phyloP scores from a whole-genome alignment of 75 land plant species.

The Ceratopteris richardii region DNA sequence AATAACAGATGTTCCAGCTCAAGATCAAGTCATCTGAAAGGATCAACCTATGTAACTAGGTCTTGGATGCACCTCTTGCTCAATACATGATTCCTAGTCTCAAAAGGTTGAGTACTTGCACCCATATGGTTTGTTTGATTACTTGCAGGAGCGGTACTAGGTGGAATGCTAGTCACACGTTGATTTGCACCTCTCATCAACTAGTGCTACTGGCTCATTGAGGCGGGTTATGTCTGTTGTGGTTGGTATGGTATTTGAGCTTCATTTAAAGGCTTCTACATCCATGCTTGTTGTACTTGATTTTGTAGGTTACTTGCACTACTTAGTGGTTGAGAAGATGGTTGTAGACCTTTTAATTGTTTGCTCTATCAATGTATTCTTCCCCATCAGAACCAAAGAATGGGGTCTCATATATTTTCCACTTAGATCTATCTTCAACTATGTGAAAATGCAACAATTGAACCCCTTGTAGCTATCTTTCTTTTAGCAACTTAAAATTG shows the following conservation, averaged over 20 bases:
- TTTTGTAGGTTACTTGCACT: background rate
- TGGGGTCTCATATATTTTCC: no score
- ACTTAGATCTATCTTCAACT: no score
- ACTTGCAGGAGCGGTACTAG: slow-evolving; percentile 12
- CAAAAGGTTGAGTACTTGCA: no score
- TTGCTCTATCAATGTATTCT: no score
- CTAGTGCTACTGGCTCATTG: slow-evolving; percentile 35
- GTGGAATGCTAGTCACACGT: slow-evolving; percentile 15
- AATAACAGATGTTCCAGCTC: slow-evolving; percentile 79
- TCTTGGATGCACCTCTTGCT: slow-evolving; percentile 81
- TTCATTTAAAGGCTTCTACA: background rate
- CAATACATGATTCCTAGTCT: slow-evolving; percentile 42
- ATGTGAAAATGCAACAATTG: no score
- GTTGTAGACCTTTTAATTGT: no score
- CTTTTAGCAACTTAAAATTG: no score
- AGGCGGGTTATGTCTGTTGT: slow-evolving; percentile 14
- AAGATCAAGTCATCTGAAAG: slow-evolving; percentile 69
- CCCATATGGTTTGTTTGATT: slow-evolving; percentile 13
- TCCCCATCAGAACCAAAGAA: no score
- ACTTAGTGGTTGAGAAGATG: background rate
- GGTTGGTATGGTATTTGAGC: slow-evolving; percentile 7
- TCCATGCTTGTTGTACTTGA: slow-evolving; percentile 5
- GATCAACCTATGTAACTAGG: slow-evolving; percentile 71
- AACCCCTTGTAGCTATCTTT: no score
- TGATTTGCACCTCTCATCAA: slow-evolving; percentile 12